Percentiles rank a stretch among this genome's conserved stretches.
phyloP scores from a whole-genome alignment of 2,329 filamentous ascomycete species.

The Emmonsia crescens region DNA sequence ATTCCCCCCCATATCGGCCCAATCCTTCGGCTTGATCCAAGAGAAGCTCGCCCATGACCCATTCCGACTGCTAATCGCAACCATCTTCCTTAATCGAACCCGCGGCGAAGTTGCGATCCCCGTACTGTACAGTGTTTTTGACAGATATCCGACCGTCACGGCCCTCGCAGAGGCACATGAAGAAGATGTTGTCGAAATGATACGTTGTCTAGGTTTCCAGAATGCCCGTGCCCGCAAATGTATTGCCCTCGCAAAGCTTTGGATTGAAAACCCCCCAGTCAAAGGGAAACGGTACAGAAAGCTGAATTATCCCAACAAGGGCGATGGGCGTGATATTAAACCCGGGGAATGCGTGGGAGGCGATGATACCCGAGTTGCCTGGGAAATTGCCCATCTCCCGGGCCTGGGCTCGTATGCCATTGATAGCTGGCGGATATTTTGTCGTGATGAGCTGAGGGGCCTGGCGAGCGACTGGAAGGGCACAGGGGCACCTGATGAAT shows the following conservation, averaged over 20 bases:
- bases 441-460: conserved; percentile 63
- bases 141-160: conserved; percentile 55
- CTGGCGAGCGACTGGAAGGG: conserved; percentile 58
- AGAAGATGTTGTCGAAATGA: conserved; percentile 50
- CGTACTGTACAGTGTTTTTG: conserved; percentile 57
- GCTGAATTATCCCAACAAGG: conserved; percentile 43
- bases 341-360: conserved; percentile 39
- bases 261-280: conserved; percentile 53
- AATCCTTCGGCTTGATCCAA: conserved; percentile 69
- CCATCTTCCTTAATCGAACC: conserved; percentile 77
- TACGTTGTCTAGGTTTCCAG: conserved; percentile 61
- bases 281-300: conserved; percentile 47
- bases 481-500: conserved; percentile 36
- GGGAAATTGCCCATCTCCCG: conserved; percentile 80
- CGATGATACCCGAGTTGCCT: conserved; percentile 45
- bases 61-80: conserved; percentile 69
- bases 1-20: conserved; percentile 56
- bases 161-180: conserved; percentile 49
- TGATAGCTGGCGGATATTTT: conserved; percentile 91
- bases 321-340: conserved; percentile 40
- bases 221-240: conserved; percentile 56
- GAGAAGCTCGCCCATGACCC: conserved; percentile 64
- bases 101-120: conserved; percentile 64
- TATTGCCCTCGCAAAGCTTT: conserved; percentile 58
- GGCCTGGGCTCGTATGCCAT: conserved; percentile 67